Evolutionary conservation across 208 protist species (phyloP).

Genomic region (Sergeia podlipaevii): DNA sequence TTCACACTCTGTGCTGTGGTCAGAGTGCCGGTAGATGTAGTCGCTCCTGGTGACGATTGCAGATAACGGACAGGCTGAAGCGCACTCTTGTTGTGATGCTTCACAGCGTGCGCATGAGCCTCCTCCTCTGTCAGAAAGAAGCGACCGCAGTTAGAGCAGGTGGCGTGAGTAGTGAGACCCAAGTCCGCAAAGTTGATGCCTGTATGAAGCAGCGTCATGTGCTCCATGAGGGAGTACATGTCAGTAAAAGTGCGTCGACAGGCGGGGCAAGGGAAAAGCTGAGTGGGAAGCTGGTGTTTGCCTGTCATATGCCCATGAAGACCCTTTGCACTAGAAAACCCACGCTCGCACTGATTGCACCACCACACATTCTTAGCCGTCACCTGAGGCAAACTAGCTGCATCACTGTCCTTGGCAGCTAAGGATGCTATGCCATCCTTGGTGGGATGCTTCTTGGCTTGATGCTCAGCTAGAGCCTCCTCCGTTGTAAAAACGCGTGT

Average conservation of each 20-base stretch:
- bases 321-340: constrained; percentile 44
- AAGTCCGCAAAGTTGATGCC: constrained; percentile 38
- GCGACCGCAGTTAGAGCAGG: constrained; percentile 54
- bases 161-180: constrained; percentile 32
- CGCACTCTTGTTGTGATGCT: constrained; percentile 68
- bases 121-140: constrained; percentile 56
- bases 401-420: neutral
- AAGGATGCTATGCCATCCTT: neutral
- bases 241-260: constrained; percentile 78
- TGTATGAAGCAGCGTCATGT: constrained; percentile 49
- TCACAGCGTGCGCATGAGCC: constrained; percentile 53
- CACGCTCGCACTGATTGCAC: constrained; percentile 76
- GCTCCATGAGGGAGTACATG: constrained; percentile 52
- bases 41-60: constrained; percentile 6
- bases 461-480: constrained; percentile 34
- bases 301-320: constrained; percentile 49
- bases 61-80: constrained; percentile 33
- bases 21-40: too few relatives aligned
- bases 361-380: constrained; percentile 64
- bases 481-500: constrained; percentile 22
- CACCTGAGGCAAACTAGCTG: constrained; percentile 10
- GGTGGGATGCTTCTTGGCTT: constrained; percentile 31
- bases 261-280: constrained; percentile 69
- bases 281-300: constrained; percentile 46
- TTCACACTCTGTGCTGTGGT: neutral